Evolutionary conservation across 192 early-diverging fungal genomes (phyloP), one percentile per base, ranked within the genome.

Genomic region (Entomortierella lignicola): DNA sequence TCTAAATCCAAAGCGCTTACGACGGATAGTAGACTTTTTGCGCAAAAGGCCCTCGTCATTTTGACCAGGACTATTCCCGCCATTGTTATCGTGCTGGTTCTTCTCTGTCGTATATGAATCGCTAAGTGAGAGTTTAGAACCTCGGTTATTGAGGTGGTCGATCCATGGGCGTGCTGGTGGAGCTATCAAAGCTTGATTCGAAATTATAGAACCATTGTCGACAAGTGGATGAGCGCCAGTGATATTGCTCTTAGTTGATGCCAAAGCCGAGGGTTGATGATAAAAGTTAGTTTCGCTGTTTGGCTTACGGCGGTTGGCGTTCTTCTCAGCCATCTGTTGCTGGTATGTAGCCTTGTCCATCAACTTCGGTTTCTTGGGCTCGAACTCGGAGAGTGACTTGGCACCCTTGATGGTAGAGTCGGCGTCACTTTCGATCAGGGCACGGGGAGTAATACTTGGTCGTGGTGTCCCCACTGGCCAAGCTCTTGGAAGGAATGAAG

Each of bases 341-440:
- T 66, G 67, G 37, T 79, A 79, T 11, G 75, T 79, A 10, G 67
- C 75, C 34, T 79, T 79, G 67, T 79, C 75, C 75, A 79, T 70
- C 2, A 66, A 69, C 51, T 79, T 79, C 4, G 75, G 75, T 11
- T 43, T 69, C 68, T 79, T 79, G 55, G 75, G 75, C 56, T 79
- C 75, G 63, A 79, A 79, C 56, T 79, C 75, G 4, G 75, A 79
- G 0, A 79, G 58, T 6, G 75, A 70, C 63, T 79, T 79, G 61
- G 68, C 57, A 18, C 56, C 63, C 50, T 56, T 60, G 3, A 64
- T 56, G 0, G 32, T 58, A 1, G 55, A 56, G 8, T 63, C 72
- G 4, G 52, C 30, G 41, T 50, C 37, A 4, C 68, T 67, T 12
- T 64, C 68, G 10, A 69, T 65, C 41, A 69, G 21, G 15, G 74